These are phyloP conservation scores for Decorospora gaudefroyi DNA, from an alignment of 2,329 filamentous ascomycete species.

Conservation along the genomic window DNA sequence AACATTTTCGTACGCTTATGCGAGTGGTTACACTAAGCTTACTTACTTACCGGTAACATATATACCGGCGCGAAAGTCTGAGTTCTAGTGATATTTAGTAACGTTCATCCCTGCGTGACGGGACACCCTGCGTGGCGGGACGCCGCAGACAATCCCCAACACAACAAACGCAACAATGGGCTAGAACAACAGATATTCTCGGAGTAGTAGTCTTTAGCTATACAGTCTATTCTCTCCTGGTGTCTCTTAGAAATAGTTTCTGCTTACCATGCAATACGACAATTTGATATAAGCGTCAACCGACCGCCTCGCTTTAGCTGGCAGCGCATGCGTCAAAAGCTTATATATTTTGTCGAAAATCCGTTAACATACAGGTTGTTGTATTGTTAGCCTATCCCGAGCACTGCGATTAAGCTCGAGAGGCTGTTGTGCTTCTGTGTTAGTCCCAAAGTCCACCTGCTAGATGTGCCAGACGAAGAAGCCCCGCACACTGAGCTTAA, in stretches of 20 bases:
- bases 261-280: slow-evolving; percentile 6
- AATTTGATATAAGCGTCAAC: not conserved
- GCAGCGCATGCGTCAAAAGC: not conserved
- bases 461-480: not conserved
- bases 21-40: too few species aligned
- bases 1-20: too few species aligned
- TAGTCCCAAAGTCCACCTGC: not conserved
- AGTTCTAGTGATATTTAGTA: too few species aligned
- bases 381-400: not conserved
- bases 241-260: not conserved
- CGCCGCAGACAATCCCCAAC: too few species aligned
- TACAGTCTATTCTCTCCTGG: not conserved
- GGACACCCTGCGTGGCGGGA: too few species aligned
- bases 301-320: not conserved
- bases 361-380: not conserved
- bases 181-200: not conserved
- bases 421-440: not conserved
- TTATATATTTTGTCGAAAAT: not conserved
- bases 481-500: not conserved
- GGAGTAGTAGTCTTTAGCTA: not conserved
- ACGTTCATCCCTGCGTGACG: too few species aligned
- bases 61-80: too few species aligned
- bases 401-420: not conserved
- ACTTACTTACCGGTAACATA: too few species aligned
- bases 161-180: not conserved